These are phyloP conservation scores for Globisporangium canariense DNA, from an alignment of 352 stramenopile genomes.

Conservation along the genomic window DNA sequence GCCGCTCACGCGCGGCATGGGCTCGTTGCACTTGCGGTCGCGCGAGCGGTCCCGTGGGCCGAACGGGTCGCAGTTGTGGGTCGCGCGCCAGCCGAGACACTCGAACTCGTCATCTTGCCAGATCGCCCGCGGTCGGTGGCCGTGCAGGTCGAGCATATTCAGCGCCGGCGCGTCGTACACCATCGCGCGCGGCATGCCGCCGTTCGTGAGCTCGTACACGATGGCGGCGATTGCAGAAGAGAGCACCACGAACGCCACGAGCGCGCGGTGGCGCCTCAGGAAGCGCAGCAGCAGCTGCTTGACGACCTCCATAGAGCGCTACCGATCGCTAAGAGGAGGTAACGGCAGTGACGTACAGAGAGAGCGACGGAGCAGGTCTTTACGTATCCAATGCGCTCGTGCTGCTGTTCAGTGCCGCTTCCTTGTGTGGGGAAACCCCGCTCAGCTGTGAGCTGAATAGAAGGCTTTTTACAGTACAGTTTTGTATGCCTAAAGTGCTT, in stretches of 20 bases:
- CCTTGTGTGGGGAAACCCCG: neutral
- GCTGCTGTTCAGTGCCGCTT: neutral
- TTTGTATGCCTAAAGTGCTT: neutral
- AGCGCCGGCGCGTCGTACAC: conserved; percentile 38
- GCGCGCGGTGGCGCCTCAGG: conserved; percentile 37
- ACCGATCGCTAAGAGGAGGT: neutral
- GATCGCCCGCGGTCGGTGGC: conserved; percentile 28
- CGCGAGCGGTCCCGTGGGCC: conserved; percentile 34
- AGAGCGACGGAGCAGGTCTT: neutral
- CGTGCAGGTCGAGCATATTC: conserved; percentile 36
- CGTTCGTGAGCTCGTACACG: conserved; percentile 57
- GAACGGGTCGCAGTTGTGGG: conserved; percentile 61
- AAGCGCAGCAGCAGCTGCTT: conserved; percentile 29
- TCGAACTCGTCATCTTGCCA: conserved; percentile 66
- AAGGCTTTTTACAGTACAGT: neutral
- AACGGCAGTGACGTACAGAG: neutral
- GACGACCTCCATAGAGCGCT: conserved; percentile 18
- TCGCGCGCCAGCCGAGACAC: conserved; percentile 71
- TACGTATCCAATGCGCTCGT: neutral
- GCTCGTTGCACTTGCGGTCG: conserved; percentile 44
- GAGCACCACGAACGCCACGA: conserved; percentile 34
- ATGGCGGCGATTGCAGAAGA: conserved; percentile 40
- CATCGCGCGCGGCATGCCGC: conserved; percentile 38
- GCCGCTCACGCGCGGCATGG: conserved; percentile 44
- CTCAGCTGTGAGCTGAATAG: neutral